Evolutionary conservation across 1,139 yeast species (phyloP), one percentile per base, ranked within the genome.

Genomic region (Kodamaea anthophila): DNA sequence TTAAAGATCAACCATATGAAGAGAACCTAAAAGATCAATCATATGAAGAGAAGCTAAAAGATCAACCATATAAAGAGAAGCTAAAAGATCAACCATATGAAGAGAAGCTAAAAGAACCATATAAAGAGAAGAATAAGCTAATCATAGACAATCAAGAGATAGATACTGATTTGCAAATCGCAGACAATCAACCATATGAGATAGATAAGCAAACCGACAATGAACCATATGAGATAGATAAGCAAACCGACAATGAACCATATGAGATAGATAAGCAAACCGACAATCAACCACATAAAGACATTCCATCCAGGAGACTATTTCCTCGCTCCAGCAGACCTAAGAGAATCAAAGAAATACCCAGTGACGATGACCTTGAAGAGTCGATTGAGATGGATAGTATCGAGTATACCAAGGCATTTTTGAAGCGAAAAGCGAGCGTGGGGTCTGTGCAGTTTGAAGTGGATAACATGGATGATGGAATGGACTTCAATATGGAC

Each of bases 361-460:
- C 39, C 11, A 37, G 34, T 18, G 41, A 38, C 13, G 28, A 34
- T 13, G 35, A 30, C 19, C 18, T 28, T 5, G 29, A 35, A 11
- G 24, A 34, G 9, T 25, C 38, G 12, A 11, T 30, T n/a, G 38
- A 35, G 24, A 21, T 28, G 18, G 35, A 33, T n/a, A 40, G 41
- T 18, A 30, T 35, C 9, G 37, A 36, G 11, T 40, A 29, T 24
- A 37, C 43, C 18, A 40, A 40, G 19, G 29, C 37, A n/a, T 31
- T 38, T 24, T 39, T 38, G 7, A 32, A 31, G 7, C 26, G 31
- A 13, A 24, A 38, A 18, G 19, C 37, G 30, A 23, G 30, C 3
- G 15, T 13, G 13, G 27, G 18, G 7, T 18, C 25, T 3, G 26
- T 16, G 6, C 6, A 29, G 16, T 15, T 14, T 4, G 30, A 28